A percentile compares a stretch with the other conserved stretches of the same genome.
Conservation (phyloP, 148 eudicot genomes). For the Suaeda aralocaspica region DNA sequence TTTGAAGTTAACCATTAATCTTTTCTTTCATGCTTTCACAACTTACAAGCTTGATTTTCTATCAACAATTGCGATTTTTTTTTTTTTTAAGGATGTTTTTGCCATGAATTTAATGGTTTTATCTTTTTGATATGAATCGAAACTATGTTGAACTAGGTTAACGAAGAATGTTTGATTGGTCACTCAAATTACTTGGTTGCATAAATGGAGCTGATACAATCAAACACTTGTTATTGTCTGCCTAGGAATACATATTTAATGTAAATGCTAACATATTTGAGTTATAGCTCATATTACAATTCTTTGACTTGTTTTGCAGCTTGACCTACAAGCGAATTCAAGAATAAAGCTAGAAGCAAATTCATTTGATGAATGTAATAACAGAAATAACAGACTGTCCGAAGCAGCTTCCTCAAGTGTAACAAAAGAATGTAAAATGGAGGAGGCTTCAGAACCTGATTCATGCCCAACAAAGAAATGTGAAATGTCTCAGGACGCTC, state of each 20-base stretch:
- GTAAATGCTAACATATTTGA: background rate
- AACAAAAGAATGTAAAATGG: conserved; percentile 17
- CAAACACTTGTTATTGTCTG: background rate
- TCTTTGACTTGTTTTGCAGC: conserved; percentile 31
- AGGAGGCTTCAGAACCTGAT: conserved; percentile 14
- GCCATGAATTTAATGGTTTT: too few relatives aligned
- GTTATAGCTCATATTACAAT: background rate
- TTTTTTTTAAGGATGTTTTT: too few relatives aligned
- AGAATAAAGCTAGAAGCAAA: conserved; percentile 19
- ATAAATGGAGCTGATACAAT: background rate
- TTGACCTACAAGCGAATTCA: conserved; percentile 38
- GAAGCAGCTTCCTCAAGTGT: conserved; percentile 25
- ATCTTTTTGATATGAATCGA: too few relatives aligned
- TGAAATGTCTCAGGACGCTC: conserved; percentile 13
- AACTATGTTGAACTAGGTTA: too few relatives aligned
- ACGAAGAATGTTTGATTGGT: too few relatives aligned
- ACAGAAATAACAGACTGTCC: conserved; percentile 20
- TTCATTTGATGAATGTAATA: conserved; percentile 7
- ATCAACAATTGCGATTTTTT: too few relatives aligned
- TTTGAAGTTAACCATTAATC: background rate
- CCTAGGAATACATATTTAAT: background rate
- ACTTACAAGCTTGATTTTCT: too few relatives aligned
- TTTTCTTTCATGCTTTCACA: too few relatives aligned
- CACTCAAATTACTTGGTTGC: background rate
- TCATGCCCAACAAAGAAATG: conserved; percentile 13